These are phyloP conservation scores for Aspergillus melleus DNA, from an alignment of 2,329 filamentous ascomycete genomes.

Conservation along the genomic window DNA sequence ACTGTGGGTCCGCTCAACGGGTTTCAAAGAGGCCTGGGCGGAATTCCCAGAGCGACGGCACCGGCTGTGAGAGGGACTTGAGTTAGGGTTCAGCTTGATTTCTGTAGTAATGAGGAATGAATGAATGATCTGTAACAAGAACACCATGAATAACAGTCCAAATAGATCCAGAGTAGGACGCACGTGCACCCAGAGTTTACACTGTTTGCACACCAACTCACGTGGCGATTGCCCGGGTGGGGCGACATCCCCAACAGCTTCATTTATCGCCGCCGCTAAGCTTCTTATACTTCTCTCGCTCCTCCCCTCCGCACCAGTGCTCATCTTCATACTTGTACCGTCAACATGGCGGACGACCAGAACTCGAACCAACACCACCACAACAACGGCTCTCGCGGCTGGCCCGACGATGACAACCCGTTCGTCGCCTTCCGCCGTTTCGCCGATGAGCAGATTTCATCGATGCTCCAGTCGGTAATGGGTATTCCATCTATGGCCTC, in stretches of 20 bases:
- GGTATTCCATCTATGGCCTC: conserved; percentile 42
- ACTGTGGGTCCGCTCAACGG: conserved; percentile 42
- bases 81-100: no score
- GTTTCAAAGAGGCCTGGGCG: conserved; percentile 46
- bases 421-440: conserved; percentile 63
- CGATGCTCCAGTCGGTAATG: conserved; percentile 54
- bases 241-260: conserved; percentile 37
- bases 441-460: conserved; percentile 59
- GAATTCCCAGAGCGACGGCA: conserved; percentile 20
- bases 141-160: neutral
- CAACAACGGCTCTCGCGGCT: conserved; percentile 18
- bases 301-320: neutral
- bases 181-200: neutral
- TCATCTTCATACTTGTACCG: neutral
- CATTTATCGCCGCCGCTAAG: conserved; percentile 15
- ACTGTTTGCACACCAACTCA: conserved; percentile 4
- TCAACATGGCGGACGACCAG: conserved; percentile 29
- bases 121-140: neutral
- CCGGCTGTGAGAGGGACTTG: conserved; percentile 16
- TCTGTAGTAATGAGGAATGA: neutral
- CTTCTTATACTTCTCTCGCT: conserved; percentile 7
- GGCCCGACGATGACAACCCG: conserved; percentile 49
- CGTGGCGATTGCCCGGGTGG: conserved; percentile 30
- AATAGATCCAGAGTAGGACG: neutral
- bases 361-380: conserved; percentile 14